phyloP scores from a whole-genome alignment of 2,329 filamentous ascomycete genomes.

The Aureobasidium sp. region DNA sequence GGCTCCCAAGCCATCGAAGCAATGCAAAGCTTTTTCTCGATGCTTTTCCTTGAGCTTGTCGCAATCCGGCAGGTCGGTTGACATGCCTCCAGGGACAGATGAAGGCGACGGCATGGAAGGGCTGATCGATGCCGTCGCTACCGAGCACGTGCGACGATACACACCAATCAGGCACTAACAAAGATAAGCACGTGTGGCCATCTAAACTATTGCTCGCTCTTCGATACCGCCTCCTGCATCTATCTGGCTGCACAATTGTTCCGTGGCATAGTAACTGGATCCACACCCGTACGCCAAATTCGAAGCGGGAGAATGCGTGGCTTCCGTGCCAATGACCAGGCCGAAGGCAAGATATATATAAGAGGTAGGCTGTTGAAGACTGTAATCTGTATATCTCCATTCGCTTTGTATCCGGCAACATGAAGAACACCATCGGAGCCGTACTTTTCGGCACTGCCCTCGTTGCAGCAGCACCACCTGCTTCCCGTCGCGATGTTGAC shows the following conservation, averaged over 20 bases:
- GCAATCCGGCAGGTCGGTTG: neutral
- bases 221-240: neutral
- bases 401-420: neutral
- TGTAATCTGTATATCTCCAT: neutral
- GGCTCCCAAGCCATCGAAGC: neutral
- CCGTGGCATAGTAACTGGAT: neutral
- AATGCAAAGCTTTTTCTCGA: neutral
- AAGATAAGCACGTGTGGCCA: neutral
- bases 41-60: neutral
- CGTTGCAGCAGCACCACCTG: conserved; percentile 1
- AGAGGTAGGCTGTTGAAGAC: neutral
- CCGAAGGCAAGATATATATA: neutral
- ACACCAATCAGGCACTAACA: neutral
- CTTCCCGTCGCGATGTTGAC: conserved; percentile 27
- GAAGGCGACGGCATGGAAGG: neutral
- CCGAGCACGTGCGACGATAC: neutral
- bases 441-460: conserved; percentile 1
- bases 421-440: conserved; percentile 7
- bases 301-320: neutral
- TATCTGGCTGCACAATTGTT: neutral
- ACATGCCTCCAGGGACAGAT: neutral
- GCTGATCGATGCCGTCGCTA: neutral
- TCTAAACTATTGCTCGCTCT: neutral
- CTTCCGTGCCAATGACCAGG: neutral
- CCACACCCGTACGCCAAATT: neutral